Percentiles rank a stretch among this genome's conserved stretches.
Evolutionary conservation across 805 yeast species (phyloP).

Genomic region (Lachancea quebecensis): DNA sequence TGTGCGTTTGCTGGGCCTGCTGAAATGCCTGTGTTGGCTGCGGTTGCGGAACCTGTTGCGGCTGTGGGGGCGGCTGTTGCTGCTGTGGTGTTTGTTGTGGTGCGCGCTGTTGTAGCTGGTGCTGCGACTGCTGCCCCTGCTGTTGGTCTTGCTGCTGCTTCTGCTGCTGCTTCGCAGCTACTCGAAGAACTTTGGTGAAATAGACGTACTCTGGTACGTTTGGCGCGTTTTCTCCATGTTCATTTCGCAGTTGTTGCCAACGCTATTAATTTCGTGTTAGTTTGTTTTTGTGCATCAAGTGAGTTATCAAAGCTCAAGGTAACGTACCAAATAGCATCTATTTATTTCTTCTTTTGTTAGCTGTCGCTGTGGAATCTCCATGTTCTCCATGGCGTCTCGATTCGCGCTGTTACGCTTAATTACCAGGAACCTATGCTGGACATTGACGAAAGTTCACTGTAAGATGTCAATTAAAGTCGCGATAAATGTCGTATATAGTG

Average conservation of each 20-base stretch:
- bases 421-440: background rate
- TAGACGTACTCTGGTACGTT: slow-evolving; percentile 31
- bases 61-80: slow-evolving; percentile 6
- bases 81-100: slow-evolving; percentile 10
- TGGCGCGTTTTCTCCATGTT: slow-evolving; percentile 32
- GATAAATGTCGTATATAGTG: too few species aligned
- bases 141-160: slow-evolving; percentile 21
- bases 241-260: slow-evolving; percentile 33
- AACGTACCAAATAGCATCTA: slow-evolving; percentile 27
- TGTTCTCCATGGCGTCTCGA: slow-evolving; percentile 13
- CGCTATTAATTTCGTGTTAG: slow-evolving; percentile 12
- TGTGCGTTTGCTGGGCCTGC: slow-evolving; percentile 1
- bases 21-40: background rate
- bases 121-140: slow-evolving; percentile 12
- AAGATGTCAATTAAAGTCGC: too few species aligned
- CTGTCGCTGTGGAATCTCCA: slow-evolving; percentile 28
- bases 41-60: slow-evolving; percentile 7
- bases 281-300: too few species aligned
- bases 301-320: too few species aligned
- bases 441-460: background rate
- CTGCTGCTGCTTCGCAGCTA: slow-evolving; percentile 33
- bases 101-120: slow-evolving; percentile 10
- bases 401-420: background rate
- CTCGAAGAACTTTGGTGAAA: slow-evolving; percentile 29
- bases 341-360: slow-evolving; percentile 32